Conservation (phyloP, 805 yeast species). For the Starmerella sirachaensis region DNA sequence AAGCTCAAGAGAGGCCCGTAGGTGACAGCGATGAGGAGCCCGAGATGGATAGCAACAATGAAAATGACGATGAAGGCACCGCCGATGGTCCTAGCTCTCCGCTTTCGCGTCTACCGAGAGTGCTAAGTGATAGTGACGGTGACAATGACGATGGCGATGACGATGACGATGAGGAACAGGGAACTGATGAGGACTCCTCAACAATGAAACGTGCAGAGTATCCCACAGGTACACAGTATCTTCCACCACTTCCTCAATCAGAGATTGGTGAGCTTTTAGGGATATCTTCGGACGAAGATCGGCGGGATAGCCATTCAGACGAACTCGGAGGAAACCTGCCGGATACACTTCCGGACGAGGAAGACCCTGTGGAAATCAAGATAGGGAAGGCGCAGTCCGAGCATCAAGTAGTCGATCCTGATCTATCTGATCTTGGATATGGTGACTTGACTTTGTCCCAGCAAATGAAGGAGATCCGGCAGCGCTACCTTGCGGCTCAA, state of each 20-base stretch:
- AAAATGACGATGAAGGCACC: not conserved
- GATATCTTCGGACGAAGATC: not conserved
- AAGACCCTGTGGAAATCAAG: no score
- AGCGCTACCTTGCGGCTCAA: conserved; percentile 7
- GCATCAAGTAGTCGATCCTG: conserved; percentile 10
- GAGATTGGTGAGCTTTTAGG: conserved; percentile 9
- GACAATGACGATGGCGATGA: conserved; percentile 12
- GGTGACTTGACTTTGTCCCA: conserved; percentile 10
- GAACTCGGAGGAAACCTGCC: no score
- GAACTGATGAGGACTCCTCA: no score
- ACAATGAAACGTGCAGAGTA: no score
- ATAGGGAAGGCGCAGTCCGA: no score
- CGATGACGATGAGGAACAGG: not conserved
- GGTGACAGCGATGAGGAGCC: conserved; percentile 6
- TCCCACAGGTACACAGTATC: conserved; percentile 13
- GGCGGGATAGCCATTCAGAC: no score
- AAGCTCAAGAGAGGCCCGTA: conserved; percentile 3
- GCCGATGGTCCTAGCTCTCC: no score
- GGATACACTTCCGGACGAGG: not conserved
- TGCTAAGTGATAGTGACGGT: conserved; percentile 9
- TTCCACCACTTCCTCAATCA: conserved; percentile 3
- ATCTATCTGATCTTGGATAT: conserved; percentile 6
- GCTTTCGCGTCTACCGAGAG: not conserved
- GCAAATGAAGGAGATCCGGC: conserved; percentile 16
- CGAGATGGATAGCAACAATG: conserved; percentile 6